These are phyloP conservation scores for Talaromyces piceae DNA, from an alignment of 2,329 filamentous ascomycete genomes.

Conservation along the genomic window DNA sequence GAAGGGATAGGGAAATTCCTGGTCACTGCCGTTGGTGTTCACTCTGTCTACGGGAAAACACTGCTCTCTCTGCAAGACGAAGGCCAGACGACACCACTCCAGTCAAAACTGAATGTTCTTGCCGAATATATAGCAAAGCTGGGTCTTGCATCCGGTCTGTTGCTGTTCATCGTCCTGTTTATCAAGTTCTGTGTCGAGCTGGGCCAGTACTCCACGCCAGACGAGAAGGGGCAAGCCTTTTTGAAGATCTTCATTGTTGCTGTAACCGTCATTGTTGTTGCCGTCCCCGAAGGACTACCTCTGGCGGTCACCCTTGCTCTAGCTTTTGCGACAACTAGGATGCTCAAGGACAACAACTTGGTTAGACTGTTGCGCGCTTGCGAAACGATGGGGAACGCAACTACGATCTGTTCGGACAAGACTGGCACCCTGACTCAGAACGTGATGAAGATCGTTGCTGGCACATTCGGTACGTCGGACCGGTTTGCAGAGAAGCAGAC, in stretches of 20 bases:
- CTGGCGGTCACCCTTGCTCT: constrained; percentile 56
- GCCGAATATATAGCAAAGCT: constrained; percentile 76
- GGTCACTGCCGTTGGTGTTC: constrained; percentile 64
- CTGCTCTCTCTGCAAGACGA: constrained; percentile 72
- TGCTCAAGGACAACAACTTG: constrained; percentile 57
- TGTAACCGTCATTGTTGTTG: constrained; percentile 53
- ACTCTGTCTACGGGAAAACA: constrained; percentile 69
- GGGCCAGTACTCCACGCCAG: constrained; percentile 40
- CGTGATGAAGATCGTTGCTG: constrained; percentile 55
- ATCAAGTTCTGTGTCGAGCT: constrained; percentile 67
- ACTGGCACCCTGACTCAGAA: constrained; percentile 60
- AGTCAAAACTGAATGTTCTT: constrained; percentile 67
- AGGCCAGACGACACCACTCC: constrained; percentile 68
- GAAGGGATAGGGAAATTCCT: constrained; percentile 70
- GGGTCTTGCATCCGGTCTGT: constrained; percentile 61
- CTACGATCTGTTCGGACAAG: constrained; percentile 59
- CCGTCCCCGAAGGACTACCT: constrained; percentile 54
- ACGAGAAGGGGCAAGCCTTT: constrained; percentile 51
- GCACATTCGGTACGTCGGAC: constrained; percentile 44
- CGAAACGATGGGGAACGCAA: constrained; percentile 59
- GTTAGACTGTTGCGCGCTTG: constrained; percentile 54
- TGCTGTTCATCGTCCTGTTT: constrained; percentile 71
- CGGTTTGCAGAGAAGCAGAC: constrained; percentile 37
- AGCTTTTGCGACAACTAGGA: constrained; percentile 55
- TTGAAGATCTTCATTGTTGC: constrained; percentile 52